Percentiles rank a stretch among this genome's conserved stretches.
phyloP scores from a whole-genome alignment of 768 basidiomycete species.

The Leucogyrophana mollusca region DNA sequence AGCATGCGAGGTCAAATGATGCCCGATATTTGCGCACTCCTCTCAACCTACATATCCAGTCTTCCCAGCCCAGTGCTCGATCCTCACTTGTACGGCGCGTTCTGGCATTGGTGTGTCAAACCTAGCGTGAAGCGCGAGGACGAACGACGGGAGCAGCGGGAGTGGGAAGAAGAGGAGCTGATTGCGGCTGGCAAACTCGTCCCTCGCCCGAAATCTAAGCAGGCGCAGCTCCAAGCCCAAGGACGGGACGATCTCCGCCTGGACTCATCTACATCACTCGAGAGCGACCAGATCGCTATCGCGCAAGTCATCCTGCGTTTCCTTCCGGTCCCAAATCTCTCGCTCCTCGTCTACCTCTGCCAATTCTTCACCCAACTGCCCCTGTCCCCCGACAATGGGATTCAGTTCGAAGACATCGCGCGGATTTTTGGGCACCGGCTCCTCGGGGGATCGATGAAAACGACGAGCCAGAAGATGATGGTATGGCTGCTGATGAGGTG shows the following conservation, averaged over 20 bases:
- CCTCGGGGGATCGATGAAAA: slow-evolving; percentile 31
- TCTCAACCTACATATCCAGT: slow-evolving; percentile 46
- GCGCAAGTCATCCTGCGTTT: slow-evolving; percentile 53
- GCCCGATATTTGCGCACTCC: slow-evolving; percentile 43
- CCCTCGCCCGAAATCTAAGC: slow-evolving; percentile 10
- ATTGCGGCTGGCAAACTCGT: slow-evolving; percentile 24
- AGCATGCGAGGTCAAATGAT: slow-evolving; percentile 35
- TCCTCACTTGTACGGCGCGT: slow-evolving; percentile 36
- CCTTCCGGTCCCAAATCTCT: slow-evolving; percentile 39
- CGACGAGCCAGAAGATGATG: slow-evolving; percentile 27
- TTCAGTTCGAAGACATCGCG: slow-evolving; percentile 44
- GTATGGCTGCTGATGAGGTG: slow-evolving; percentile 31
- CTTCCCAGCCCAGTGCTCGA: slow-evolving; percentile 48
- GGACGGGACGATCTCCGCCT: slow-evolving; percentile 13
- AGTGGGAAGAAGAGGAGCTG: slow-evolving; percentile 31
- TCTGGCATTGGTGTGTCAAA: slow-evolving; percentile 44
- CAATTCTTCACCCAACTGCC: slow-evolving; percentile 52
- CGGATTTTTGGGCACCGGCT: slow-evolving; percentile 45
- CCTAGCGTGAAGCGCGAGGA: slow-evolving; percentile 39
- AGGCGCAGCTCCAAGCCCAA: background rate
- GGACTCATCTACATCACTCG: slow-evolving; percentile 22
- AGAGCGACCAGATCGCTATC: slow-evolving; percentile 32
- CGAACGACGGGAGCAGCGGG: slow-evolving; percentile 24
- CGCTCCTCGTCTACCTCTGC: slow-evolving; percentile 43
- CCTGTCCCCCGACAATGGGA: slow-evolving; percentile 46